Evolutionary conservation across 2,329 filamentous ascomycete species (phyloP).

Genomic region (Phoma herbarum): DNA sequence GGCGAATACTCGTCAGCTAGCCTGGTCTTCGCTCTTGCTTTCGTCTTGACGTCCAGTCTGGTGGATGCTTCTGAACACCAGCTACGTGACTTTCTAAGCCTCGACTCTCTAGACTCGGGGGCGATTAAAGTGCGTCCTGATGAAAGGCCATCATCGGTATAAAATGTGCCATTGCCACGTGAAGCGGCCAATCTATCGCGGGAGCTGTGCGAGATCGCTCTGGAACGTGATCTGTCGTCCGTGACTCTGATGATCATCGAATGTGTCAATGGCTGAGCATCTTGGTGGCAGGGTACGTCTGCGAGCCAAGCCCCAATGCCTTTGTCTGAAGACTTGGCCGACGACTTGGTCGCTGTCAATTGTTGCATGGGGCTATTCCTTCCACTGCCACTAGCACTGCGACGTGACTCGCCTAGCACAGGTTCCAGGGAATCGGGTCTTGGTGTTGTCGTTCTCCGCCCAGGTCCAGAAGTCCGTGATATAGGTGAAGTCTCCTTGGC

Average conservation of each 20-base stretch:
- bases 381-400: constrained; percentile 30
- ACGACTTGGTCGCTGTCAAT: constrained; percentile 15
- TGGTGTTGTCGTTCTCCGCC: constrained; percentile 29
- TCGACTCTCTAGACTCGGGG: constrained; percentile 24
- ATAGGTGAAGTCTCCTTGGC: constrained; percentile 24
- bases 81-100: constrained; percentile 32
- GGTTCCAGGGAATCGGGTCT: constrained; percentile 38
- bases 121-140: constrained; percentile 31
- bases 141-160: constrained; percentile 40
- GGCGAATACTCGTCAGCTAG: constrained; percentile 28
- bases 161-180: constrained; percentile 38
- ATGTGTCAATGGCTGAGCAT: constrained; percentile 29
- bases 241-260: constrained; percentile 28
- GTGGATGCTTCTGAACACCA: constrained; percentile 36
- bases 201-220: constrained; percentile 24
- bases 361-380: constrained; percentile 26
- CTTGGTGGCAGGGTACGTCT: constrained; percentile 36
- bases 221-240: constrained; percentile 21
- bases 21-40: constrained; percentile 23
- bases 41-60: constrained; percentile 16
- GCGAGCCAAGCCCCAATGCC: constrained; percentile 45
- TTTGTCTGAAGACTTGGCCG: constrained; percentile 22
- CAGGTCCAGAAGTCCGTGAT: constrained; percentile 10
- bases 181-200: constrained; percentile 29
- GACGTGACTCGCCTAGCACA: constrained; percentile 31